A percentile compares a stretch with the other conserved stretches of the same genome.
phyloP scores from a whole-genome alignment of 2,329 filamentous ascomycete species.

The Trichoderma guizhouense region DNA sequence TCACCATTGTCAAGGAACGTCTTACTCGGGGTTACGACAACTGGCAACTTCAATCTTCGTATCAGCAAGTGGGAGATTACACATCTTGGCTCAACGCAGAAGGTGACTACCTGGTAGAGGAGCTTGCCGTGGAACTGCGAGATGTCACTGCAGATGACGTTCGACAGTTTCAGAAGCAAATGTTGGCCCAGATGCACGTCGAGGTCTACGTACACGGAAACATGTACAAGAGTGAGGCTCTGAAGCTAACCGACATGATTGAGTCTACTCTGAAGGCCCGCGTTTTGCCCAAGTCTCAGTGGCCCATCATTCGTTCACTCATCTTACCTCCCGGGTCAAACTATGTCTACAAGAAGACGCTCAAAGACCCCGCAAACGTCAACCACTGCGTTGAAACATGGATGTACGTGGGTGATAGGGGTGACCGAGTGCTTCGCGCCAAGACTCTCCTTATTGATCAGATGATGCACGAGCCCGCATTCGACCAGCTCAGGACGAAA shows the following conservation, averaged over 20 bases:
- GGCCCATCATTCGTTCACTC: constrained; percentile 73
- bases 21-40: constrained; percentile 75
- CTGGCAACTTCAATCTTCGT: constrained; percentile 83
- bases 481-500: constrained; percentile 92
- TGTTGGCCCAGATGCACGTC: constrained; percentile 80
- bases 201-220: constrained; percentile 91
- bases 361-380: constrained; percentile 85
- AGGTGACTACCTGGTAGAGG: constrained; percentile 73
- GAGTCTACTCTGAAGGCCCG: constrained; percentile 74
- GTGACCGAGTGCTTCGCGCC: constrained; percentile 67
- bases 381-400: constrained; percentile 83
- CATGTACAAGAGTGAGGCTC: constrained; percentile 86
- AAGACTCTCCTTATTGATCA: constrained; percentile 81
- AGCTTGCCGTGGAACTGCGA: constrained; percentile 73
- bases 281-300: constrained; percentile 70
- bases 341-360: constrained; percentile 73
- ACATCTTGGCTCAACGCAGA: constrained; percentile 77
- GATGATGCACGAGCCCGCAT: constrained; percentile 88
- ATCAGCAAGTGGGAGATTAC: constrained; percentile 81
- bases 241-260: constrained; percentile 79
- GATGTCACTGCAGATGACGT: constrained; percentile 72
- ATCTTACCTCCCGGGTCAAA: constrained; percentile 77
- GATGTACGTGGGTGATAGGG: constrained; percentile 65
- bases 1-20: constrained; percentile 87
- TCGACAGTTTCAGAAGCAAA: constrained; percentile 71